Base-by-base conservation (phyloP, 805 yeast species). In the Candida nemodendra region DNA sequence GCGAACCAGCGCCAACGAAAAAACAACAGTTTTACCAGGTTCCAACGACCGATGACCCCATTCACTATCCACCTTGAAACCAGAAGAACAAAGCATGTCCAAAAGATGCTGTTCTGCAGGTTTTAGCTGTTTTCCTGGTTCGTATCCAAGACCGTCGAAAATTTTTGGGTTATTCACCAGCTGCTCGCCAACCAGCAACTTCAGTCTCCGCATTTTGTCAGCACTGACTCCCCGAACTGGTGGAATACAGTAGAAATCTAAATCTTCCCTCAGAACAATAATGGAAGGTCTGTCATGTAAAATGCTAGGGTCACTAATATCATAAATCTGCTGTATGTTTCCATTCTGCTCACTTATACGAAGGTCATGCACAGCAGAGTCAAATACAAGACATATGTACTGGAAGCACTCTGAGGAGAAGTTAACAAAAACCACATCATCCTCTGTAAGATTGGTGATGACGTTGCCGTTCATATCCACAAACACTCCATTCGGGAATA, bases 41-140 rank as follows among this genome's bases (percentile, higher is more conserved):
- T 90, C 97, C 50, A 83, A 72, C n/a, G 86, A 78, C 45, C 99
- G 71, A 55, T 80, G 81, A 4, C 96, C 97, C 99, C 99, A 93
- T 12, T 61, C 51, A 21, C 84, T 87, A 15, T 69, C 68, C 9
- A 73, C 63, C 3, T 67, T 61, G 48, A 89, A 86, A 1, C 99
- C 99, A 0, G 95, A 82, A 0, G 91, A 73, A 53, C 96, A 89
- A 38, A 93, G 72, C 99, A 93, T 93, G 46, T 89, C 97, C 65
- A 87, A 75, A 31, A 93, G 71, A 61, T 91, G 98, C 61, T 85
- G 91, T 61, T 93, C 99, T 1, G 99, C 98, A 12, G 95, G 82
- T 6, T 89, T 90, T 44, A 84, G 61, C 24, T 66, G 68, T 48
- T 76, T 79, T 2, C 70, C 71, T 2, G 70, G 65, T 12, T 60